Evolutionary conservation across 805 yeast species (phyloP).

Genomic region (Wickerhamomyces canadensis): DNA sequence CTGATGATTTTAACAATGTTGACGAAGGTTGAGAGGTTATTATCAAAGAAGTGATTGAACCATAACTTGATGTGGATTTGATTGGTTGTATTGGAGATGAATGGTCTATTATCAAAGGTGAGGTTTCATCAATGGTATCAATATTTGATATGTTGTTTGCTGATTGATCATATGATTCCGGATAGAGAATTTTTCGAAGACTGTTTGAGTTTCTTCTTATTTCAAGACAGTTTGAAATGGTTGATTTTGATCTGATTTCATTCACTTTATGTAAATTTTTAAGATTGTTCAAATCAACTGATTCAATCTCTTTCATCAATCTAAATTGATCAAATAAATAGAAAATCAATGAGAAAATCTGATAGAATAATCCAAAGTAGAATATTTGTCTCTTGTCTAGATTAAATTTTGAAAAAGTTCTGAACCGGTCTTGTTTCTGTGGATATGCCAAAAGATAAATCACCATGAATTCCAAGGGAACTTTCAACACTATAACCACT

Average conservation of each 20-base stretch:
- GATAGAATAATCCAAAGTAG: slow-evolving; percentile 28
- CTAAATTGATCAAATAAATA: slow-evolving; percentile 25
- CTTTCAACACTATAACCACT: slow-evolving; percentile 27
- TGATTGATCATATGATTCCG: slow-evolving; percentile 10
- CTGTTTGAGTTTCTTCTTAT: slow-evolving; percentile 26
- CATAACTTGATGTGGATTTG: not conserved
- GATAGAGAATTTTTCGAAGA: slow-evolving; percentile 14
- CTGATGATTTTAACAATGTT: not conserved
- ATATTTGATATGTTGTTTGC: not conserved
- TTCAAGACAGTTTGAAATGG: slow-evolving; percentile 32
- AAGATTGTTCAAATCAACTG: slow-evolving; percentile 10
- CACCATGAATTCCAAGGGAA: slow-evolving; percentile 31
- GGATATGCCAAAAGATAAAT: slow-evolving; percentile 35
- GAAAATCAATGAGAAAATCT: slow-evolving; percentile 23
- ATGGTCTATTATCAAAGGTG: slow-evolving; percentile 4
- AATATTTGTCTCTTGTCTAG: slow-evolving; percentile 35
- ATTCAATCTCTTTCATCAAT: slow-evolving; percentile 17
- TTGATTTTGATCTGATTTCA: slow-evolving; percentile 25
- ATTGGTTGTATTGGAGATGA: not conserved
- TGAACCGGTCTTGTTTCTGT: slow-evolving; percentile 26
- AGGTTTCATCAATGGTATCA: slow-evolving; percentile 2
- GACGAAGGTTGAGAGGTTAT: not conserved
- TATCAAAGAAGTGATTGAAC: not conserved
- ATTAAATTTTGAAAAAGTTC: slow-evolving; percentile 28
- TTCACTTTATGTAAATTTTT: slow-evolving; percentile 11